Percentiles rank a stretch among this genome's conserved stretches.
These are phyloP conservation scores for Rubus parviflorus DNA, from an alignment of 306 rosid genomes.

Conservation along the genomic window DNA sequence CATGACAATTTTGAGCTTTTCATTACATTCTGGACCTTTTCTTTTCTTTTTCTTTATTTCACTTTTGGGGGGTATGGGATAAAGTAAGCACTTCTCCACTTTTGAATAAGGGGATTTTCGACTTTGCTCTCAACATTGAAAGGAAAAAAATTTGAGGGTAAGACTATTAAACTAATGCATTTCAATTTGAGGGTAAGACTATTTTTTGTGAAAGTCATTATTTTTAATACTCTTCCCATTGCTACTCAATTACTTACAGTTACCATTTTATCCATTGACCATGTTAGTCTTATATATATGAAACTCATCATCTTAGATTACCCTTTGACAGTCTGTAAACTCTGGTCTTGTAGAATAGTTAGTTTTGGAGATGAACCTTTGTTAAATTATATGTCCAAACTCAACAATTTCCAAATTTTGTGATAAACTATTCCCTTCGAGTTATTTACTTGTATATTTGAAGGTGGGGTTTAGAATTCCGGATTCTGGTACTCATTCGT, in stretches of 20 bases:
- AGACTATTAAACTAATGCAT: too few relatives aligned
- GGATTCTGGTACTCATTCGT: slow-evolving; percentile 1
- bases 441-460: neutral
- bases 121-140: neutral
- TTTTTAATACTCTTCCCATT: neutral
- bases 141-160: neutral
- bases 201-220: neutral
- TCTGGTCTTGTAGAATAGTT: neutral
- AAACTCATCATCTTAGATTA: neutral
- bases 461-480: neutral
- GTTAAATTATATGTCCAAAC: neutral
- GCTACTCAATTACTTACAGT: neutral
- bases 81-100: neutral
- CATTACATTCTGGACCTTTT: neutral
- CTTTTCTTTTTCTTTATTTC: neutral
- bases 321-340: neutral
- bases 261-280: neutral
- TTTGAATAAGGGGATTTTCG: neutral
- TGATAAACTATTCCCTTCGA: neutral
- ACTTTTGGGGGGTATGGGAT: neutral
- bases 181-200: neutral
- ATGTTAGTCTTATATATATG: neutral
- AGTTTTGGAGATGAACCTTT: neutral
- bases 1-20: neutral
- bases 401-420: too few relatives aligned